phyloP scores from a whole-genome alignment of 2,329 filamentous ascomycete species.

The Pseudogymnoascus sp. region DNA sequence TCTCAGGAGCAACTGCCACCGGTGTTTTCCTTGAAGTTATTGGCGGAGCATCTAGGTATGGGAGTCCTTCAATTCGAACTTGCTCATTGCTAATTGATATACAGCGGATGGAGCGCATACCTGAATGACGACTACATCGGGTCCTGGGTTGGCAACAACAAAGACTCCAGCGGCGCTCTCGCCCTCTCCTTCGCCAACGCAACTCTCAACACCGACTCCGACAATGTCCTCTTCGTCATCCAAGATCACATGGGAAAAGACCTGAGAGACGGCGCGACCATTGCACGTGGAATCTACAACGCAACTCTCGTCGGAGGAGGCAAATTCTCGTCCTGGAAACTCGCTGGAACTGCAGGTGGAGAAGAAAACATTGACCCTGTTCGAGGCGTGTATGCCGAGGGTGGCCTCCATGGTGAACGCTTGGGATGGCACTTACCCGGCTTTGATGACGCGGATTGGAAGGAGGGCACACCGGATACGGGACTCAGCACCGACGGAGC shows the following conservation, averaged over 20 bases:
- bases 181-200: slow-evolving; percentile 45
- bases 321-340: slow-evolving; percentile 47
- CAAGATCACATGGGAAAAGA: slow-evolving; percentile 56
- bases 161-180: slow-evolving; percentile 30
- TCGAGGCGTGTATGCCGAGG: slow-evolving; percentile 49
- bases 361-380: slow-evolving; percentile 46
- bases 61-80: neutral
- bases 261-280: slow-evolving; percentile 39
- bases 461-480: slow-evolving; percentile 22
- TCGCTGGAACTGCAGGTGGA: slow-evolving; percentile 50
- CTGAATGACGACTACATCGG: slow-evolving; percentile 50
- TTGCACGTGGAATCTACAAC: slow-evolving; percentile 45
- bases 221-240: slow-evolving; percentile 47
- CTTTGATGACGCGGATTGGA: slow-evolving; percentile 43
- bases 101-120: slow-evolving; percentile 24
- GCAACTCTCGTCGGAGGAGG: slow-evolving; percentile 41
- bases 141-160: slow-evolving; percentile 45
- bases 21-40: slow-evolving; percentile 24
- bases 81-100: neutral
- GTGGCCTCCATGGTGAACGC: slow-evolving; percentile 50
- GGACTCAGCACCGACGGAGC: slow-evolving; percentile 45
- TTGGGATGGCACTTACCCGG: slow-evolving; percentile 52
- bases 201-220: slow-evolving; percentile 33
- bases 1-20: slow-evolving; percentile 24
- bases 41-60: slow-evolving; percentile 16